Evolutionary conservation across 306 rosid species (phyloP).

Genomic region (Dalbergia oliveri): DNA sequence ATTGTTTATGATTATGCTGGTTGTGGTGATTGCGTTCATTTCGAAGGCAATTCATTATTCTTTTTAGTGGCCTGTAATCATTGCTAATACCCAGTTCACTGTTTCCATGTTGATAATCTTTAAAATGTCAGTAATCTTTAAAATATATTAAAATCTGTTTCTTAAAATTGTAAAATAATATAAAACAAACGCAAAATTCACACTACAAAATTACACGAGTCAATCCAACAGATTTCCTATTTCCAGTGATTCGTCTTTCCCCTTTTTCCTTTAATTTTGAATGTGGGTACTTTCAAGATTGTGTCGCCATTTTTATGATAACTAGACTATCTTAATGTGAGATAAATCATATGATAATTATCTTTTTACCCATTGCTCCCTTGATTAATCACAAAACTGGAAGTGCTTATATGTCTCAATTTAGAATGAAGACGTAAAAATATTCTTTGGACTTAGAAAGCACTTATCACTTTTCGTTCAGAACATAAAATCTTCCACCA

Average conservation of each 20-base stretch:
- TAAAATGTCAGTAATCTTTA: background rate
- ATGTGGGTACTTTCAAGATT: background rate
- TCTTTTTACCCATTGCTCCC: background rate
- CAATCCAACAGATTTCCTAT: too few relatives aligned
- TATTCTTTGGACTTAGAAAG: conserved; percentile 1
- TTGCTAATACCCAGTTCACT: background rate
- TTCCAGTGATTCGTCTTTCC: too few relatives aligned
- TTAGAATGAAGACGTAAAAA: too few relatives aligned
- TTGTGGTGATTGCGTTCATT: background rate
- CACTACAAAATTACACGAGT: too few relatives aligned
- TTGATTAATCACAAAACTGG: background rate
- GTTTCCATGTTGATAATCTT: background rate
- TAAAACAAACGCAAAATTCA: background rate
- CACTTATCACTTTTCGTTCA: background rate
- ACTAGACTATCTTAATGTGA: background rate
- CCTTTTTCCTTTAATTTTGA: too few relatives aligned
- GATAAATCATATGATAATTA: background rate
- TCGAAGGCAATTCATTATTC: background rate
- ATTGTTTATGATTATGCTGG: background rate
- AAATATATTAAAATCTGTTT: background rate
- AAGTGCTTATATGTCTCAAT: background rate
- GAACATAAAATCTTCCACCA: background rate
- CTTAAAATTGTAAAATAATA: background rate
- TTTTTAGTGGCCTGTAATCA: background rate
- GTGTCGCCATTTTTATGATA: background rate